Evolutionary conservation across 2,329 filamentous ascomycete genomes (phyloP).

Genomic region (Aspergillus quadricinctus): DNA sequence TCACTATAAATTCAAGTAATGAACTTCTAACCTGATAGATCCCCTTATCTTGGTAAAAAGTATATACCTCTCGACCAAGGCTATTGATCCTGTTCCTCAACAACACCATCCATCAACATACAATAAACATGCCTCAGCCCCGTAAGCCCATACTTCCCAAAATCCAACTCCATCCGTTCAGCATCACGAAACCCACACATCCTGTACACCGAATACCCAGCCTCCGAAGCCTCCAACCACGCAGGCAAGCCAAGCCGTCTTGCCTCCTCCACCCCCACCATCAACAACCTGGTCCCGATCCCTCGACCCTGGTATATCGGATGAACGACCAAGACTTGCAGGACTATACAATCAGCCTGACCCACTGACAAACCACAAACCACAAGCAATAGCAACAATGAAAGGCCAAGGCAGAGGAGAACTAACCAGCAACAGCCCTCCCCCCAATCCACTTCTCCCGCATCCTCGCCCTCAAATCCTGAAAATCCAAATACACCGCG

Average conservation of each 20-base stretch:
- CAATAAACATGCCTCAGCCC: background rate
- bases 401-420: too few relatives aligned
- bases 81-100: too few relatives aligned
- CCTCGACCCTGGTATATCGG: slow-evolving; percentile 1
- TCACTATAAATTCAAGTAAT: too few relatives aligned
- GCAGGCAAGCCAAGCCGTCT: background rate
- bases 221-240: slow-evolving; percentile 2
- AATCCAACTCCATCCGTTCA: background rate
- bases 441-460: background rate
- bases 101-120: background rate
- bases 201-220: background rate
- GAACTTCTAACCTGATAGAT: too few relatives aligned
- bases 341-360: background rate
- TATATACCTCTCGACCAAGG: too few relatives aligned
- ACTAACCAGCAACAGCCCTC: background rate
- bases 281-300: background rate
- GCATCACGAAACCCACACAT: slow-evolving; percentile 2
- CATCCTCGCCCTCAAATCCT: background rate
- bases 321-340: slow-evolving; percentile 1
- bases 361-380: background rate
- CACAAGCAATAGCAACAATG: too few relatives aligned
- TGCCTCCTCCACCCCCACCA: background rate
- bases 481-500: slow-evolving; percentile 1
- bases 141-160: background rate
- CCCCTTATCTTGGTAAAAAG: too few relatives aligned